Conservation (phyloP, 495 filamentous ascomycete genomes). For the Trichoderma orchidacearum region DNA sequence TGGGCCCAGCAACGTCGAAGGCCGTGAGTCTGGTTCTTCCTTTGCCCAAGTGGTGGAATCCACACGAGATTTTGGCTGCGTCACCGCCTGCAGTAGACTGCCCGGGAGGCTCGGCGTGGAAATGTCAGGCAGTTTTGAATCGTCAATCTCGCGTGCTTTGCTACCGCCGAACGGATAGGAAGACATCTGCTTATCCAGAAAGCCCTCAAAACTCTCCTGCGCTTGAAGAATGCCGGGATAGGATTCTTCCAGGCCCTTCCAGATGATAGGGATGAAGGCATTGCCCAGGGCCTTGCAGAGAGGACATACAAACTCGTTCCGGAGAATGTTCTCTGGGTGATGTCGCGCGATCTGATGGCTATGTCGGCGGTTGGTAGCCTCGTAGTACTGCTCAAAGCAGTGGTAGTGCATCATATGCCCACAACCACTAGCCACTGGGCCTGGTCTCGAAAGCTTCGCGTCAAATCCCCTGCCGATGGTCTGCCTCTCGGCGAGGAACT, state of each 20-base stretch:
- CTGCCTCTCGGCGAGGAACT: conserved; percentile 60
- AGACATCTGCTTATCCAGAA: conserved; percentile 34
- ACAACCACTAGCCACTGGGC: conserved; percentile 80
- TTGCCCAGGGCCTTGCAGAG: conserved; percentile 96
- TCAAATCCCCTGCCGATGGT: conserved; percentile 84
- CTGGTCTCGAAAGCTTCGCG: conserved; percentile 45
- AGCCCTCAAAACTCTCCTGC: conserved; percentile 47
- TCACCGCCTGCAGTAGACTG: conserved; percentile 15
- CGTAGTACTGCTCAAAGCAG: conserved; percentile 85
- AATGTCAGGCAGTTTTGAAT: conserved; percentile 12
- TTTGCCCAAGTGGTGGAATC: conserved; percentile 10
- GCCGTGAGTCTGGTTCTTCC: conserved; percentile 8
- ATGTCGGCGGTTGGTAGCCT: conserved; percentile 70
- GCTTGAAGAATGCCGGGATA: conserved; percentile 55
- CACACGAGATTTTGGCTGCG: conserved; percentile 6
- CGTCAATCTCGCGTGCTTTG: conserved; percentile 12
- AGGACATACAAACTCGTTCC: conserved; percentile 91
- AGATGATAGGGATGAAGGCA: conserved; percentile 86
- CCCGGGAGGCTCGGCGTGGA: conserved; percentile 43
- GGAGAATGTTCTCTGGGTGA: conserved; percentile 64
- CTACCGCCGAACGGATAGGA: conserved; percentile 22
- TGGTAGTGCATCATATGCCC: conserved; percentile 97
- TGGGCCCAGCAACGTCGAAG: conserved; percentile 10
- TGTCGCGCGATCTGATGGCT: conserved; percentile 82
- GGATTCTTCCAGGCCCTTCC: conserved; percentile 79